A percentile compares a stretch with the other conserved stretches of the same genome.
These are phyloP conservation scores for Lanmaoa pseudosensibilis DNA, from an alignment of 768 basidiomycete species.

Conservation along the genomic window DNA sequence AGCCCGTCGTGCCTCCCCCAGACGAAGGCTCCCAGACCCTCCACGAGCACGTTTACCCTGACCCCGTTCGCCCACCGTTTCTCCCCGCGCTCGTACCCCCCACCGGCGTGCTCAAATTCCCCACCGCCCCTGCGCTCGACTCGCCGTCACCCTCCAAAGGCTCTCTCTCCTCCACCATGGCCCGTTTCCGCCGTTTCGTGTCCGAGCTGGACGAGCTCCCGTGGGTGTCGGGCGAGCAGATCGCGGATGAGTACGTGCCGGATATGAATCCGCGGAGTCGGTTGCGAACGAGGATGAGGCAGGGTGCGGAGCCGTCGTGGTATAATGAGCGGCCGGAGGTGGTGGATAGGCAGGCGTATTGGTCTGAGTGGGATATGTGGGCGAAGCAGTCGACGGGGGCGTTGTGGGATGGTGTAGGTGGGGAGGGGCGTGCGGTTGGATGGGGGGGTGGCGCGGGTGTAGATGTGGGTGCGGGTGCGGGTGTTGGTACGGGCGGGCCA, in stretches of 20 bases:
- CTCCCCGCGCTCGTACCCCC: background rate
- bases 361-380: slow-evolving; percentile 26
- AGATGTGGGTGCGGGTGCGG: background rate
- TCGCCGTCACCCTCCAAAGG: slow-evolving; percentile 6
- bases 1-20: background rate
- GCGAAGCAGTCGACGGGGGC: slow-evolving; percentile 23
- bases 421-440: background rate
- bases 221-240: slow-evolving; percentile 43
- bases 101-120: background rate
- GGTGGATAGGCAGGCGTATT: slow-evolving; percentile 2
- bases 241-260: slow-evolving; percentile 47
- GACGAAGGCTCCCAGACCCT: slow-evolving; percentile 22
- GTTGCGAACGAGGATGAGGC: slow-evolving; percentile 9
- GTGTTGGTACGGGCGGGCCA: background rate
- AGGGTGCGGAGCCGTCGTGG: slow-evolving; percentile 30
- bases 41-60: slow-evolving; percentile 6
- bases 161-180: slow-evolving; percentile 27
- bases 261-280: slow-evolving; percentile 25
- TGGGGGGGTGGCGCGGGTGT: too few relatives aligned
- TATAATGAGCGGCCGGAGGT: slow-evolving; percentile 21
- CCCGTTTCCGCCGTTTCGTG: slow-evolving; percentile 38
- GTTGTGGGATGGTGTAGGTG: slow-evolving; percentile 6
- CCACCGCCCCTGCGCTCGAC: background rate
- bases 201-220: slow-evolving; percentile 40
- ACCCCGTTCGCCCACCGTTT: background rate